Base-by-base conservation (phyloP, 257 asterid genomes). In the Solanum chaucha region DNA sequence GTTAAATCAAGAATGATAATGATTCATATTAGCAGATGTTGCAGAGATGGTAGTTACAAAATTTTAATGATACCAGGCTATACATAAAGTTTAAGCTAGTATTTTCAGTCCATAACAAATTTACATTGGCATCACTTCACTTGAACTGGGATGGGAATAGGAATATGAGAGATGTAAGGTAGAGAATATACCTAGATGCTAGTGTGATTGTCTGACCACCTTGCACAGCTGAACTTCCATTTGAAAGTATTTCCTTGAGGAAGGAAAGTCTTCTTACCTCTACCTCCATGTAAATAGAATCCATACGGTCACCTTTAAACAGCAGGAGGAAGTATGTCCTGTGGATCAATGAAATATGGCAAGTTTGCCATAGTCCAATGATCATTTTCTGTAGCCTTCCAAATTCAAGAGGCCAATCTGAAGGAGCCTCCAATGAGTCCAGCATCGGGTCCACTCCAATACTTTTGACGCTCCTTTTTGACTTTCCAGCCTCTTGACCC, bases 281-380 rank as follows among this genome's bases (percentile, higher is more conserved):
- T 72, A 92, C 93, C 88, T 92, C 94, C 90, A 92, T 90, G 89
- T 92, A 92, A 85, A 92, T 90, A 61, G 94, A 92, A 87, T 92
- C 94, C 84, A 82, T 90, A 0, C 87, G 90, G 71, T 92, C 94
- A 24, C 94, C 94, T 77, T 88, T 90, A 78, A 92, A 92, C 80
- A 92, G 92, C 85, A 92, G 77, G 90, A 92, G 91, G 91, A 92
- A 92, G 81, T 92, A 92, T 80, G 94, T 92, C 73, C 94, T 87
- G 61, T 92, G 92, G 86, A 92, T 80, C 90, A 92, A 83, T 86
- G 94, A 91, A 70, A 92, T 87, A 85, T 91, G 82, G 89, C 94
- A 92, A 86, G 86, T 86, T 55, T 90, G 92, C 94, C 94, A 92
- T 35, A 90, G 93, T 73, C 87, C 93, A 58, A 92, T 71, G 55